Conservation (phyloP, 2,329 filamentous ascomycete species). For the Verticillium albo-atrum region DNA sequence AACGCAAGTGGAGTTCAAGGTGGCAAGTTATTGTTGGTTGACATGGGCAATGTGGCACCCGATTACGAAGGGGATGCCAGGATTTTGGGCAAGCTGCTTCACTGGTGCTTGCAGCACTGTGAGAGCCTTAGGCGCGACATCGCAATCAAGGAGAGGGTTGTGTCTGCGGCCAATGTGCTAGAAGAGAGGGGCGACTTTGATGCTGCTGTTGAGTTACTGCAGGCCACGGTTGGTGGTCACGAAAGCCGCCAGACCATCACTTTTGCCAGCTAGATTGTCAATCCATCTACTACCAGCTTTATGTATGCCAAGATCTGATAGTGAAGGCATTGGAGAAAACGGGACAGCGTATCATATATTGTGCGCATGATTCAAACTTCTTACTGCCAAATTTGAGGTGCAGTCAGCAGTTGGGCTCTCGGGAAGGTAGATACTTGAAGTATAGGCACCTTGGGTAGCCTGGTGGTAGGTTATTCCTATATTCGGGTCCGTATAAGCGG, state of each 20-base stretch:
- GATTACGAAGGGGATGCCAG: constrained; percentile 4
- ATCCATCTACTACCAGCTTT: too few relatives aligned
- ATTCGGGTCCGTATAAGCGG: constrained; percentile 32
- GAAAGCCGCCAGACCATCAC: not conserved
- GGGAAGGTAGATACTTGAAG: constrained; percentile 46
- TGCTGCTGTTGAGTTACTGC: not conserved
- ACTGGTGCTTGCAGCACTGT: constrained; percentile 4
- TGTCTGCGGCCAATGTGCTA: not conserved
- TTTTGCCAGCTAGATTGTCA: not conserved
- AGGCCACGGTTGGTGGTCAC: not conserved
- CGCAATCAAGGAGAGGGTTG: not conserved
- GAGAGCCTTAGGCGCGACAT: not conserved
- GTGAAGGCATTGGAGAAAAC: too few relatives aligned
- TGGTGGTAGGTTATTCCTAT: constrained; percentile 32
- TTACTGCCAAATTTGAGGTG: too few relatives aligned
- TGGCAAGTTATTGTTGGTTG: constrained; percentile 1
- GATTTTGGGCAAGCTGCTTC: constrained; percentile 1
- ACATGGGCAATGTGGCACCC: constrained; percentile 4
- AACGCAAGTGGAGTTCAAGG: not conserved
- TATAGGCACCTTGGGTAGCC: constrained; percentile 24
- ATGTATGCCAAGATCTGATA: too few relatives aligned
- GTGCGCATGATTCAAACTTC: too few relatives aligned
- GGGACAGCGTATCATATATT: too few relatives aligned
- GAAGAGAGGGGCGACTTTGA: not conserved
- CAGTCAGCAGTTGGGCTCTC: constrained; percentile 44